Conservation (phyloP, 2,329 filamentous ascomycete genomes). For the Thielaviopsis populi region DNA sequence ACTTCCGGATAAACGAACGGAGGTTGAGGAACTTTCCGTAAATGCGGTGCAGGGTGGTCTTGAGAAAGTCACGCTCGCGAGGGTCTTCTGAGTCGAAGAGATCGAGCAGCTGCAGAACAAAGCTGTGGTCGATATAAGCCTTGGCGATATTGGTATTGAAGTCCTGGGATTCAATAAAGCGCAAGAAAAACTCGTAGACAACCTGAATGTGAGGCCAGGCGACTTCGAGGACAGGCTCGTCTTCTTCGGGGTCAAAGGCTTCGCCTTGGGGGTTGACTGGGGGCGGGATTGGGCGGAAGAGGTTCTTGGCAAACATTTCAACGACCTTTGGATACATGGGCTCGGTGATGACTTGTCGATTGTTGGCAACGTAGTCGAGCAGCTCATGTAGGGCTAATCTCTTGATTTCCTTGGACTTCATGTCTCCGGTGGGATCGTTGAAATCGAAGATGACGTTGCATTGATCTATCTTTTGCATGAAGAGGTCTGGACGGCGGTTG, state of each 20-base stretch:
- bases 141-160: conserved; percentile 99
- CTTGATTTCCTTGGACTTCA: conserved; percentile 99
- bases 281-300: conserved; percentile 92
- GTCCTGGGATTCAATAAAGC: conserved; percentile 98
- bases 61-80: conserved; percentile 88
- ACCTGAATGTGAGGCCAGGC: conserved; percentile 99
- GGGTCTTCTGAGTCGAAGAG: conserved; percentile 97
- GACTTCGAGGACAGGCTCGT: conserved; percentile 93
- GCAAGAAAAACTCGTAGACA: conserved; percentile 96
- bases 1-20: conserved; percentile 89
- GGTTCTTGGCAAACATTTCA: conserved; percentile 98
- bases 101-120: conserved; percentile 91
- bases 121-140: conserved; percentile 95
- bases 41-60: conserved; percentile 93
- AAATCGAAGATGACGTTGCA: conserved; percentile 99
- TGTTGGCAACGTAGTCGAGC: conserved; percentile 96
- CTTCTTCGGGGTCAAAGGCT: conserved; percentile 95
- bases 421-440: conserved; percentile 92
- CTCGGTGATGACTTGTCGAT: conserved; percentile 94
- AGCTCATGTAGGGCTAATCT: conserved; percentile 87
- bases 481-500: conserved; percentile 85
- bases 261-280: conserved; percentile 97
- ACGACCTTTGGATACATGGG: conserved; percentile 98
- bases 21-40: conserved; percentile 98
- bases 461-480: conserved; percentile 99